Evolutionary conservation across 306 rosid genomes (phyloP), one percentile per base, ranked within the genome.

Genomic region (Vigna reflexopilosa): DNA sequence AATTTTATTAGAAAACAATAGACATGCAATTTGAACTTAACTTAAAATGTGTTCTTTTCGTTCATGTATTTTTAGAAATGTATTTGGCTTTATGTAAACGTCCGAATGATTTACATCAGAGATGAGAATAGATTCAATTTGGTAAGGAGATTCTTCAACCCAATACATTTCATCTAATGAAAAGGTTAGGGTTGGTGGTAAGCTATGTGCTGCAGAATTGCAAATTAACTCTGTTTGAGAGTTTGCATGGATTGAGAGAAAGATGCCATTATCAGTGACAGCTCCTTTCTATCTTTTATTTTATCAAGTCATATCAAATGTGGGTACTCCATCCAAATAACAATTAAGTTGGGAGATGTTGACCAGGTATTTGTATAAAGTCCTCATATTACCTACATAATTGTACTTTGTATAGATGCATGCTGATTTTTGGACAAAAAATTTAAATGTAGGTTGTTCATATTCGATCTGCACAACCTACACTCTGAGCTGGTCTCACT

Each of bases 101-200:
- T 59, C 19, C 0, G 11, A 61, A 32, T 24, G 22, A 15, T 61
- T 32, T 30, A 61, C 44, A 14, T 6, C n/a, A 61, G 11, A 28
- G 40, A 28, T 61, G 67, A 61, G 67, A 61, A 61, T 30, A 8
- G 44, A 30, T 30, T 1, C 44, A 61, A 61, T 61, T 61, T 61
- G 67, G 67, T 61, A 13, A 61, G 67, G 16, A 61, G 67, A 61
- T 19, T 61, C 67, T 19, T 61, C 67, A 61, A 61, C 67, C 38
- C 44, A 15, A 15, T 61, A 61, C 67, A 61, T 30, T 61, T 30
- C 67, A 61, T 61, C 45, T 30, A 6, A 61, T 61, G 67, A 61
- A 61, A 28, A 15, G 7, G 67, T 38, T 6, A 26, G 67, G 16
- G 45, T 6, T 61, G 42, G 11, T 61, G 42, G 11, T 14, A 61